Conservation (phyloP, 768 basidiomycete species). For the Suillus lakei region DNA sequence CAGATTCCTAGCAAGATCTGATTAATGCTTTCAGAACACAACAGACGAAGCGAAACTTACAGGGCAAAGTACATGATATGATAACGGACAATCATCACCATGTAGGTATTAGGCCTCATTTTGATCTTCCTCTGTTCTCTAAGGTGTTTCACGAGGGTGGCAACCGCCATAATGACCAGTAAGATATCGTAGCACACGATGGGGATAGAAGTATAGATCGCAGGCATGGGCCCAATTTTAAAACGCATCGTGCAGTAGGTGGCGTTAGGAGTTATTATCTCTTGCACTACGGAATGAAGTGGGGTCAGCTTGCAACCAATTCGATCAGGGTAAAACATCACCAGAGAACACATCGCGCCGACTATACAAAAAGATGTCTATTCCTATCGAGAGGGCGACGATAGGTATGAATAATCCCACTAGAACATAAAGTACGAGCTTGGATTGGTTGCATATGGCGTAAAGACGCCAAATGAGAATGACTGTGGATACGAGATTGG, state of each 20-base stretch:
- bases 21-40: background rate
- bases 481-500: background rate
- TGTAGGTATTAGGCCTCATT: constrained; percentile 4
- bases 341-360: background rate
- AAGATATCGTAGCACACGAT: constrained; percentile 1
- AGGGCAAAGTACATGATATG: background rate
- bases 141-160: background rate
- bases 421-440: background rate
- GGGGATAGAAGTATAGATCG: background rate
- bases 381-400: constrained; percentile 1
- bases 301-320: background rate
- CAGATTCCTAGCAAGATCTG: background rate
- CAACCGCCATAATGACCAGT: background rate
- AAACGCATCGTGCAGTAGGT: background rate
- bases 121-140: background rate
- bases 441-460: background rate
- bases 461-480: constrained; percentile 9
- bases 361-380: background rate
- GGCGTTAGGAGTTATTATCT: background rate
- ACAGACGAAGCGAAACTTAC: background rate
- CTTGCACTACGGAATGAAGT: background rate
- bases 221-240: background rate
- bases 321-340: background rate
- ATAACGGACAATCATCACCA: background rate
- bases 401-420: constrained; percentile 1